Evolutionary conservation across 495 filamentous ascomycete species (phyloP).

Genomic region (Penicillium psychrofluorescens): DNA sequence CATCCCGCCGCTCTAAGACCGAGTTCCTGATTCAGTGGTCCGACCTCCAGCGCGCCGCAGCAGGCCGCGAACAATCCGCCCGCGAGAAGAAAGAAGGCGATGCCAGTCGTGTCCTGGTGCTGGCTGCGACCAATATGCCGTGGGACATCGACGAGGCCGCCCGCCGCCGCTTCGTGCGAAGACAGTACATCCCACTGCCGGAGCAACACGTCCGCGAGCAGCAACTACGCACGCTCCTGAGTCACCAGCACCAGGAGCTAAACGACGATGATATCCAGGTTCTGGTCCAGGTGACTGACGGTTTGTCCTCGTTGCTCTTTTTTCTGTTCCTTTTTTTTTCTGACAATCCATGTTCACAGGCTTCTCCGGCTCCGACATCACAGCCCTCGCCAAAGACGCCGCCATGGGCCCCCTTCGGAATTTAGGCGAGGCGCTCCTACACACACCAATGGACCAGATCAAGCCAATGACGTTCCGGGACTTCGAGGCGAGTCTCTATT

Average conservation of each 20-base stretch:
- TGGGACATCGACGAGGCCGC: constrained; percentile 99
- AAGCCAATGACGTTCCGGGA: constrained; percentile 75
- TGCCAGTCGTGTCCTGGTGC: constrained; percentile 79
- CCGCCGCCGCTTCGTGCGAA: constrained; percentile 79
- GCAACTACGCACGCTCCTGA: constrained; percentile 70
- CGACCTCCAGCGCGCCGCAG: constrained; percentile 85
- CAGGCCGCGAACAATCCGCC: constrained; percentile 67
- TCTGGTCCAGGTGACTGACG: constrained; percentile 79
- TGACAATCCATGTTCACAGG: constrained; percentile 42
- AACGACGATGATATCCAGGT: constrained; percentile 62
- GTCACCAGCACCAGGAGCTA: constrained; percentile 83
- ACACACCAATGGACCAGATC: constrained; percentile 91
- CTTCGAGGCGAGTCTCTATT: constrained; percentile 76
- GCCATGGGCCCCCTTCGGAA: constrained; percentile 95
- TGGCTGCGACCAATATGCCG: constrained; percentile 93
- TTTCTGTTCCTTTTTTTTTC: not conserved
- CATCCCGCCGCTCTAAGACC: constrained; percentile 90
- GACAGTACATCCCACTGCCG: constrained; percentile 94
- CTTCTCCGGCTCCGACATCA: constrained; percentile 96
- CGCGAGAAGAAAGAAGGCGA: constrained; percentile 71
- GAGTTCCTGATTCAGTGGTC: constrained; percentile 98
- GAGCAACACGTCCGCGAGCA: constrained; percentile 70
- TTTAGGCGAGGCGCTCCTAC: constrained; percentile 80
- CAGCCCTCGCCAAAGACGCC: constrained; percentile 93
- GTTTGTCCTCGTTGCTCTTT: constrained; percentile 38